Evolutionary conservation across 768 basidiomycete species (phyloP).

Genomic region (Nevesoporus exiguus): DNA sequence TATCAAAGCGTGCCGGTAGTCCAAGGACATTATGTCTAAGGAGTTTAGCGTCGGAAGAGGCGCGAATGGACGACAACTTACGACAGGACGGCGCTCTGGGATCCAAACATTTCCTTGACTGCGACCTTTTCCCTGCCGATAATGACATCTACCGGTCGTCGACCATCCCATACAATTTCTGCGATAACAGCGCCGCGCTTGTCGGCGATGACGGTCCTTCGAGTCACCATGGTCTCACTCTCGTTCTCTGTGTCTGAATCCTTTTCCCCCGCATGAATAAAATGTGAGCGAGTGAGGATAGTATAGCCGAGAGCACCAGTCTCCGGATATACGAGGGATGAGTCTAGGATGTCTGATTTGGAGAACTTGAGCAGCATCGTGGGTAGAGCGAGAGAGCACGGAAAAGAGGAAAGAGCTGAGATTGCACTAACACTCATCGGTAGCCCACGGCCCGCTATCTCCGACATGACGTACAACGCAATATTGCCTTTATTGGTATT

Average conservation of each 20-base stretch:
- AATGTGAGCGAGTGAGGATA: constrained; percentile 43
- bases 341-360: constrained; percentile 55
- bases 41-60: not conserved
- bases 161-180: constrained; percentile 51
- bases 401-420: not conserved
- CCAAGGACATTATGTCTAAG: constrained; percentile 55
- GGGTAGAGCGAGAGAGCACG: not conserved
- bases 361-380: constrained; percentile 59
- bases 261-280: constrained; percentile 24
- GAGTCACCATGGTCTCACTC: constrained; percentile 24
- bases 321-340: constrained; percentile 49
- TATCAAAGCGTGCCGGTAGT: constrained; percentile 60
- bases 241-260: constrained; percentile 31
- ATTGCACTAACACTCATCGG: not conserved
- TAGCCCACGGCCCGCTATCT: not conserved
- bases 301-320: constrained; percentile 47
- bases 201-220: constrained; percentile 45
- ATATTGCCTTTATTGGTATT: constrained; percentile 2
- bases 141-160: constrained; percentile 46
- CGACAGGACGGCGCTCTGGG: constrained; percentile 53
- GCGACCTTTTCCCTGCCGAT: constrained; percentile 50
- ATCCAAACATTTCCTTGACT: constrained; percentile 55
- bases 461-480: not conserved
- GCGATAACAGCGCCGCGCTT: constrained; percentile 41
- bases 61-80: constrained; percentile 26